Percentiles rank a stretch among this genome's conserved stretches.
Conservation (phyloP, 371 early-diverging fungal species). For the Mucor mucedo region DNA sequence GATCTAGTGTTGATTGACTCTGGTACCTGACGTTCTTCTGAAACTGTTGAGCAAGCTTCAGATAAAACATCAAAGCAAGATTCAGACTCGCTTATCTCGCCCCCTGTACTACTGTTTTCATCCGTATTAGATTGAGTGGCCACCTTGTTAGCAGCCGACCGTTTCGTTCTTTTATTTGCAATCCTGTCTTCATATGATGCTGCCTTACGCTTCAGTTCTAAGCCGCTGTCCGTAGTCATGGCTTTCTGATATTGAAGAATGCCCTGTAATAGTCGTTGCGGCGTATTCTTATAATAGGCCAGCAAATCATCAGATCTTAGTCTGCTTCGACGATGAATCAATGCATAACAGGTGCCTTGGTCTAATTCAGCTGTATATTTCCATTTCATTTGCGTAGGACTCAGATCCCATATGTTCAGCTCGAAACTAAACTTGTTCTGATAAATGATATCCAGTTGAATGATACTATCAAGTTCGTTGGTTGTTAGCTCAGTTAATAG, state of each 20-base stretch:
- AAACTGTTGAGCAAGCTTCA: no score
- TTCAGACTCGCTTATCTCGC: no score
- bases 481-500: background rate
- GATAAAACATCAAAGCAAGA: no score
- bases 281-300: background rate
- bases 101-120: no score
- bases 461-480: background rate
- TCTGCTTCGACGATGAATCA: background rate
- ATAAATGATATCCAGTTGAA: slow-evolving; percentile 6
- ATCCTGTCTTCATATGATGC: background rate
- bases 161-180: no score
- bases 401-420: slow-evolving; percentile 9
- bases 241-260: background rate
- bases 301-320: background rate
- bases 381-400: background rate
- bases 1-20: no score
- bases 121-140: no score
- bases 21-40: no score
- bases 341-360: background rate
- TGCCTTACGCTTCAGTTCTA: background rate
- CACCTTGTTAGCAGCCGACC: no score
- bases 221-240: background rate
- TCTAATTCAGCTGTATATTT: background rate
- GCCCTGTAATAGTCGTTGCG: slow-evolving; percentile 4
- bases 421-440: background rate